These are phyloP conservation scores for Centaurea solstitialis DNA, from an alignment of 129 eudicot species.

Conservation along the genomic window DNA sequence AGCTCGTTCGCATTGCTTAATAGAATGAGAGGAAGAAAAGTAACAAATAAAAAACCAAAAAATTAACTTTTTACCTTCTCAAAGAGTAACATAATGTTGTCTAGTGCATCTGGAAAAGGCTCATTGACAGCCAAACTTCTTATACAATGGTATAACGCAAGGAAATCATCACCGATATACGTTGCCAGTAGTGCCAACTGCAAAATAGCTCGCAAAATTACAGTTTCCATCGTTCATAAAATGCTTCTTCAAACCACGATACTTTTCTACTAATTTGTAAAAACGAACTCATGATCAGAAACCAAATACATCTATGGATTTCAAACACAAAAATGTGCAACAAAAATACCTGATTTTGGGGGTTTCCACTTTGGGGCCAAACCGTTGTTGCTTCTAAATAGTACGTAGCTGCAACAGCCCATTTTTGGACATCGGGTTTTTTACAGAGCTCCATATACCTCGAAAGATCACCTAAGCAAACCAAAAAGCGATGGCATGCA, in stretches of 20 bases:
- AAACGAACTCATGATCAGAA: neutral
- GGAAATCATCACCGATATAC: constrained; percentile 76
- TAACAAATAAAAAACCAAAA: neutral
- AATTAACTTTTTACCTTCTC: constrained; percentile 59
- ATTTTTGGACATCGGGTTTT: constrained; percentile 57
- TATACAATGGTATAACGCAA: constrained; percentile 85
- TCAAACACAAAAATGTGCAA: neutral
- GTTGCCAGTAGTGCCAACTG: constrained; percentile 94
- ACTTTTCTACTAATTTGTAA: neutral
- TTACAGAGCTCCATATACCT: constrained; percentile 75
- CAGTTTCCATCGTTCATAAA: neutral
- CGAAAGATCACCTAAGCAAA: constrained; percentile 92
- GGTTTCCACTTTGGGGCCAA: constrained; percentile 93
- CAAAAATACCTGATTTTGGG: constrained; percentile 86
- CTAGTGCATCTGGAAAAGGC: constrained; percentile 94
- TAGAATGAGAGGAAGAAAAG: neutral
- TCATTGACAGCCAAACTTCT: constrained; percentile 93
- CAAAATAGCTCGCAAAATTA: constrained; percentile 34
- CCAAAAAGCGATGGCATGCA: constrained; percentile 72
- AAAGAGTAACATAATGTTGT: constrained; percentile 78
- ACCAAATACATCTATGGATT: neutral
- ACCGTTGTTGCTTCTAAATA: constrained; percentile 72
- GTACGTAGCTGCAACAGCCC: constrained; percentile 76
- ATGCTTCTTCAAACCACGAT: neutral
- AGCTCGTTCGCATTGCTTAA: neutral